These are phyloP conservation scores for Talaromyces sp. DNA, from an alignment of 2,329 filamentous ascomycete species.

Conservation along the genomic window DNA sequence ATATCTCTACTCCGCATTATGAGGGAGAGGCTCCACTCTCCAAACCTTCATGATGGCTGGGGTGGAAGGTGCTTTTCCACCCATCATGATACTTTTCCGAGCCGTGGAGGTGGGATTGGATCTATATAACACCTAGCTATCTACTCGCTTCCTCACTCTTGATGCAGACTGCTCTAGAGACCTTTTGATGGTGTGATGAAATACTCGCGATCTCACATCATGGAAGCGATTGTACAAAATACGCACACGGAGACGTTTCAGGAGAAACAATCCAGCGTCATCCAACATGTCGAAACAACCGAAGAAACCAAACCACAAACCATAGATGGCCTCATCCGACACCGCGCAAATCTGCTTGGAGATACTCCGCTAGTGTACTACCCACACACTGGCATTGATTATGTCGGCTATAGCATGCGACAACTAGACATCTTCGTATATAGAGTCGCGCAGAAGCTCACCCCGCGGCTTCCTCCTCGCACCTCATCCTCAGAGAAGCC, in stretches of 20 bases:
- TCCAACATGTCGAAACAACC: slow-evolving; percentile 4
- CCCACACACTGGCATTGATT: slow-evolving; percentile 43
- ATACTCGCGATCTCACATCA: not conserved
- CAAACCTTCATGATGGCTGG: not conserved
- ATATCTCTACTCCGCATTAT: not conserved
- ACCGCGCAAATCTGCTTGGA: slow-evolving; percentile 34
- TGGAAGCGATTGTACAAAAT: slow-evolving; percentile 4
- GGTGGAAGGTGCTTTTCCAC: slow-evolving; percentile 3
- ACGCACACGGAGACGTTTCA: not conserved
- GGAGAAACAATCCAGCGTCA: not conserved
- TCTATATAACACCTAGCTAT: slow-evolving; percentile 7
- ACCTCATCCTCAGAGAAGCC: slow-evolving; percentile 28
- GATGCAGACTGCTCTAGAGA: not conserved
- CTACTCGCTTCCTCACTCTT: not conserved
- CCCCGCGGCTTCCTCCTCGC: slow-evolving; percentile 24
- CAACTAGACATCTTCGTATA: slow-evolving; percentile 42
- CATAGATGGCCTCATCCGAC: slow-evolving; percentile 40
- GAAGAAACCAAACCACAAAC: slow-evolving; percentile 25
- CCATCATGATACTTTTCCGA: slow-evolving; percentile 12
- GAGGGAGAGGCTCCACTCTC: not conserved
- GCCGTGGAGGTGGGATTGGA: not conserved
- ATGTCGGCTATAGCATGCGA: slow-evolving; percentile 47
- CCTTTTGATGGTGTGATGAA: too few relatives aligned
- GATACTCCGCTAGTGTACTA: slow-evolving; percentile 44
- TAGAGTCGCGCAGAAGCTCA: slow-evolving; percentile 31